phyloP scores from a whole-genome alignment of 805 yeast species.

The Candida gorgasii region DNA sequence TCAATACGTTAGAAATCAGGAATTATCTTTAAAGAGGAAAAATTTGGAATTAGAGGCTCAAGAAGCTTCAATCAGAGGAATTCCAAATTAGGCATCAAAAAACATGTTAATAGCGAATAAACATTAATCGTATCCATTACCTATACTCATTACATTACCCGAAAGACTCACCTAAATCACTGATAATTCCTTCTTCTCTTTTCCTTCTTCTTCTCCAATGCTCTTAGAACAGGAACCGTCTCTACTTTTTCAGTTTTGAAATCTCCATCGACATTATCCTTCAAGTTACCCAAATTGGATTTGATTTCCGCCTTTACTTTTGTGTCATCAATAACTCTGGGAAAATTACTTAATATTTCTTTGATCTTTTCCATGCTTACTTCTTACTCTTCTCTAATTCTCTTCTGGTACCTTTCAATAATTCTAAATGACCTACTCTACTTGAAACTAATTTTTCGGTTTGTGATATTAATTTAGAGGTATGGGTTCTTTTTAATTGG shows the following conservation, averaged over 20 bases:
- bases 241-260: constrained; percentile 3
- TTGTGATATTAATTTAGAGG: constrained; percentile 51
- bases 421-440: constrained; percentile 91
- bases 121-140: not conserved
- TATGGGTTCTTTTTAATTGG: constrained; percentile 58
- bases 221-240: constrained; percentile 15
- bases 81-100: constrained; percentile 35
- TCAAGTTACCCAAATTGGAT: constrained; percentile 8
- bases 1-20: constrained; percentile 44
- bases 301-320: constrained; percentile 20
- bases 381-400: constrained; percentile 66
- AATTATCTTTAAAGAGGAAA: constrained; percentile 45
- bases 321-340: constrained; percentile 4
- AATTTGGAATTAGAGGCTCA: constrained; percentile 65
- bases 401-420: constrained; percentile 88
- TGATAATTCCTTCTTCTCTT: constrained; percentile 8
- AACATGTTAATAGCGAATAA: not conserved
- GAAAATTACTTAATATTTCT: constrained; percentile 19
- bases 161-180: too few relatives aligned
- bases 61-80: constrained; percentile 48
- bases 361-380: constrained; percentile 17
- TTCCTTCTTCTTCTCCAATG: constrained; percentile 11
- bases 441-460: constrained; percentile 88
- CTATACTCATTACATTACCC: too few relatives aligned
- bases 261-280: constrained; percentile 7